phyloP scores from a whole-genome alignment of 768 basidiomycete genomes.

The Tulasnella calospora region DNA sequence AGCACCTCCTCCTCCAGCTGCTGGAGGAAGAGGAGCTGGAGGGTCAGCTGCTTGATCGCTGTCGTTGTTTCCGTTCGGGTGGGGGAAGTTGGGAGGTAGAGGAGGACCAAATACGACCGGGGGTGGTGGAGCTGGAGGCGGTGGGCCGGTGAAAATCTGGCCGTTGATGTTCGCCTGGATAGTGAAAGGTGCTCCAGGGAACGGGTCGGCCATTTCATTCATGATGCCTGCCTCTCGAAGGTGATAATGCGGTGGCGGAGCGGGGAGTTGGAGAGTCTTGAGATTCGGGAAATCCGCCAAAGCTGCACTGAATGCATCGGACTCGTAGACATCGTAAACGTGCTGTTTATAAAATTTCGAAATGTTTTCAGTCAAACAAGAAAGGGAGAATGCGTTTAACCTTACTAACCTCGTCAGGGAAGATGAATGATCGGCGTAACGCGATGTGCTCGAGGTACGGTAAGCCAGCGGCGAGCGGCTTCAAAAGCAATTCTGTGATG shows the following conservation, averaged over 20 bases:
- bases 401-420: slow-evolving; percentile 8
- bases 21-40: too few relatives aligned
- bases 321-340: slow-evolving; percentile 12
- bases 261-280: slow-evolving; percentile 19
- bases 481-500: not conserved
- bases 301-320: not conserved
- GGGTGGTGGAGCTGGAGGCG: not conserved
- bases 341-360: not conserved
- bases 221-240: slow-evolving; percentile 13
- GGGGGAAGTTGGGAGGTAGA: not conserved
- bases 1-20: too few relatives aligned
- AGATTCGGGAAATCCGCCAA: slow-evolving; percentile 12
- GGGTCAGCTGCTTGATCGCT: too few relatives aligned
- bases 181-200: not conserved
- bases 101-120: slow-evolving; percentile 6
- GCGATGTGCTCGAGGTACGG: slow-evolving; percentile 5
- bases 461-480: not conserved
- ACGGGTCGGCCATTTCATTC: not conserved
- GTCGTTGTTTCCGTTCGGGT: not conserved
- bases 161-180: slow-evolving; percentile 12
- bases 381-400: not conserved
- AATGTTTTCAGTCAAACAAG: not conserved
- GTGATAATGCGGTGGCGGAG: slow-evolving; percentile 4
- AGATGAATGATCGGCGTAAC: not conserved
- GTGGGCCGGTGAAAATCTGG: not conserved